A percentile compares a stretch with the other conserved stretches of the same genome.
These are phyloP conservation scores for Fusarium floridanum DNA, from an alignment of 2,329 filamentous ascomycete species.

Conservation along the genomic window DNA sequence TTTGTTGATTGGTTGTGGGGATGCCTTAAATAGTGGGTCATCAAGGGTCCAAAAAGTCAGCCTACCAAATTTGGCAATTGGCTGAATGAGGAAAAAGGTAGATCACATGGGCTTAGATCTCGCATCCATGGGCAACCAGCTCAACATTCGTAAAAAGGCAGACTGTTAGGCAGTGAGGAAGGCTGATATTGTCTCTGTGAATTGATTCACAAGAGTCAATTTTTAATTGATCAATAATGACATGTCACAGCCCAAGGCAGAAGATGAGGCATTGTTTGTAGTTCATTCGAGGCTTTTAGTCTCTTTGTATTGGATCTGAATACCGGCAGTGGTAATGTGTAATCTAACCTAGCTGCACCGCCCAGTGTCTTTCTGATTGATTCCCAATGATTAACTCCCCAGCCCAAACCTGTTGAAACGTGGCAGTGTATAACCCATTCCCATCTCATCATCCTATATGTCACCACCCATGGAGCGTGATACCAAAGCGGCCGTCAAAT, in stretches of 20 bases:
- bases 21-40: background rate
- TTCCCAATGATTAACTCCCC: constrained; percentile 36
- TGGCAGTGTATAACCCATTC: constrained; percentile 38
- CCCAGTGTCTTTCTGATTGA: constrained; percentile 10
- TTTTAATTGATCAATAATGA: background rate
- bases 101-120: constrained; percentile 13
- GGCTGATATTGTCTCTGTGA: constrained; percentile 15
- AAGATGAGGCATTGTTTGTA: constrained; percentile 1
- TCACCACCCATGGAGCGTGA: constrained; percentile 26
- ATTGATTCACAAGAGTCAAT: background rate
- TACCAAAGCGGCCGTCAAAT: constrained; percentile 34
- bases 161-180: constrained; percentile 28
- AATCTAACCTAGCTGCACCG: constrained; percentile 8
- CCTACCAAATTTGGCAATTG: constrained; percentile 34
- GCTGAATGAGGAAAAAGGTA: constrained; percentile 25
- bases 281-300: constrained; percentile 15
- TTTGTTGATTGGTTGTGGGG: constrained; percentile 1
- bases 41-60: constrained; percentile 16
- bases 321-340: constrained; percentile 7
- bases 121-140: background rate
- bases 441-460: constrained; percentile 25
- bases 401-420: constrained; percentile 34
- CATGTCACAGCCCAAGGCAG: constrained; percentile 1
- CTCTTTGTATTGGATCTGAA: constrained; percentile 16
- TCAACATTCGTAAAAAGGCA: constrained; percentile 14